Base-by-base conservation (phyloP, 805 yeast species). In the Ogataea parapolymorpha region DNA sequence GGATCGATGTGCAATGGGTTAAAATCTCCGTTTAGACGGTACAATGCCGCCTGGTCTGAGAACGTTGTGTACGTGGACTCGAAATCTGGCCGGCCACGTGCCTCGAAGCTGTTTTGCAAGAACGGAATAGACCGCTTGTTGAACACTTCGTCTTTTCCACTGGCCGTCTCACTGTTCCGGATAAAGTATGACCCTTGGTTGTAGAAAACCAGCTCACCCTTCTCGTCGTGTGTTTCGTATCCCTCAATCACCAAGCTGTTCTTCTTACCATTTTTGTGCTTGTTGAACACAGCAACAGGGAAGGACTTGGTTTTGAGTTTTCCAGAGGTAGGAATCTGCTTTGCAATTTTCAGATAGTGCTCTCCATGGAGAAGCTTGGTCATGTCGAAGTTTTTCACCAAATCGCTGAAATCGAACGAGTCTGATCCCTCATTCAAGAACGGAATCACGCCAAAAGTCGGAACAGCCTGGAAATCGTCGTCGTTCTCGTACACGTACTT, bases 1-100 rank as follows among this genome's bases (percentile, higher is more conserved):
- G 98, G 97, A 67, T 91, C 98, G 60, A 91, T 82, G 69, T 90
- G 99, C 54, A 91, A 75, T 45, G 99, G 99, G 65, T 91, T 91
- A 64, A 81, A 82, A 70, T 91, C 99, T 40, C 96, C 98, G 46
- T 91, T 82, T 46, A 91, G 71, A 62, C 99, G 79, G 70, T 91
- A 91, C 41, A 90, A 66, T 4, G 95, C 87, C 33, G 97, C 97
- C 63, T 81, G 88, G 62, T 89, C 85, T 31, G 64, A 70, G 20
- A 73, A 59, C 2, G 93, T 85, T 50, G 73, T 65, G 54, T 78
- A 74, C 31, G 72, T 76, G 33, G 65, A 62, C 42, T 74, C 79
- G 56, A 76, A 85, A 59, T 85, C 95, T 6, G 96, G 93, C 18
- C 63, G 62, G 36, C 67, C 56, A 33, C 56, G 56, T 2, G 85